Evolutionary conservation across 345 rosid genomes (phyloP).

Genomic region (Sisymbrium altissimum): DNA sequence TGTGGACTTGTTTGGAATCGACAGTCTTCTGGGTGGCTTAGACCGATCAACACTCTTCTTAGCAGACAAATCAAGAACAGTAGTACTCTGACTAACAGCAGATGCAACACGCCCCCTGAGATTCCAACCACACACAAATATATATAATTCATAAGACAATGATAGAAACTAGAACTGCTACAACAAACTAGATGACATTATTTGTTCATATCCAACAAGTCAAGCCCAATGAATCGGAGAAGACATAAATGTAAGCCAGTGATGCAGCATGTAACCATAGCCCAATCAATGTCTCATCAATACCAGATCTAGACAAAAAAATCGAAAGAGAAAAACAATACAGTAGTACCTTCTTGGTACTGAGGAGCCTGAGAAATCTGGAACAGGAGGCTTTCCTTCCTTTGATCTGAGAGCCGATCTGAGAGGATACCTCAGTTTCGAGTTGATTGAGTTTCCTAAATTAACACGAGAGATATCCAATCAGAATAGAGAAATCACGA

Average conservation of each 20-base stretch:
- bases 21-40: slow-evolving; percentile 81
- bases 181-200: too few relatives aligned
- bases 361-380: slow-evolving; percentile 45
- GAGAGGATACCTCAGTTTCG: slow-evolving; percentile 71
- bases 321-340: background rate
- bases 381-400: slow-evolving; percentile 53
- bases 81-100: slow-evolving; percentile 67
- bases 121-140: background rate
- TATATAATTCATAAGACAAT: background rate
- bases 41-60: slow-evolving; percentile 56
- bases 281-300: background rate
- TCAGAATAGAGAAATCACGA: background rate
- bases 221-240: too few relatives aligned
- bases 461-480: background rate
- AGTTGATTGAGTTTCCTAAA: slow-evolving; percentile 44
- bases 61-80: slow-evolving; percentile 63
- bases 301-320: background rate
- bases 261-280: background rate
- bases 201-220: too few relatives aligned
- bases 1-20: slow-evolving; percentile 57
- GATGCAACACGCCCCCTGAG: slow-evolving; percentile 48
- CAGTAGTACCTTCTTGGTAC: slow-evolving; percentile 14
- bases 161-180: background rate
- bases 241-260: too few relatives aligned
- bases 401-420: slow-evolving; percentile 67